Percentiles rank a stretch among this genome's conserved stretches.
These are phyloP conservation scores for Dalbergia cultrata DNA, from an alignment of 306 rosid genomes.

Conservation along the genomic window DNA sequence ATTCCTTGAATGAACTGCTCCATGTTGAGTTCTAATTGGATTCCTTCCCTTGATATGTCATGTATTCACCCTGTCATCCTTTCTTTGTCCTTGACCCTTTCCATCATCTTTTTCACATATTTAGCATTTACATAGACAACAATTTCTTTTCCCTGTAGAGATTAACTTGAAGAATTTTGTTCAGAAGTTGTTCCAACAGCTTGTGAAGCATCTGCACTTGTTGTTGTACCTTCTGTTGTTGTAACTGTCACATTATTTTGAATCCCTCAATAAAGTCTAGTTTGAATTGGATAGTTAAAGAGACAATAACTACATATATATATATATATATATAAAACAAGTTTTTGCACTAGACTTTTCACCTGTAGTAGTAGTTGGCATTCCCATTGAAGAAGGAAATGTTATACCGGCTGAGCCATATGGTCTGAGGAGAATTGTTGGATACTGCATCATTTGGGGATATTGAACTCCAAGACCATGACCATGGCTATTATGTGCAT, in stretches of 20 bases:
- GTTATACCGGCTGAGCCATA: slow-evolving; percentile 60
- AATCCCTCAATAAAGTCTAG: slow-evolving; percentile 15
- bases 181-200: slow-evolving; percentile 57
- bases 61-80: slow-evolving; percentile 32
- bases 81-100: slow-evolving; percentile 20
- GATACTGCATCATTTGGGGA: slow-evolving; percentile 67
- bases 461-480: slow-evolving; percentile 71
- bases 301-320: not conserved
- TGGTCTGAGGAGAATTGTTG: slow-evolving; percentile 58
- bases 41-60: slow-evolving; percentile 37
- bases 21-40: slow-evolving; percentile 26
- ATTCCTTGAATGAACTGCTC: slow-evolving; percentile 46
- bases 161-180: slow-evolving; percentile 58
- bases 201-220: slow-evolving; percentile 50
- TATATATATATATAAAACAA: not conserved
- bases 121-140: slow-evolving; percentile 50
- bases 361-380: slow-evolving; percentile 58
- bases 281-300: not conserved
- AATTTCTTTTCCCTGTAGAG: slow-evolving; percentile 4
- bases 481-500: slow-evolving; percentile 60
- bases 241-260: slow-evolving; percentile 52
- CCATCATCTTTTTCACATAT: slow-evolving; percentile 43
- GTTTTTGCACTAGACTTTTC: slow-evolving; percentile 2
- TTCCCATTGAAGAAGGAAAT: slow-evolving; percentile 63
- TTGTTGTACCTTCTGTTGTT: slow-evolving; percentile 47